A percentile compares a stretch with the other conserved stretches of the same genome.
These are phyloP conservation scores for Lipomyces orientalis DNA, from an alignment of 805 yeast species.

Conservation along the genomic window DNA sequence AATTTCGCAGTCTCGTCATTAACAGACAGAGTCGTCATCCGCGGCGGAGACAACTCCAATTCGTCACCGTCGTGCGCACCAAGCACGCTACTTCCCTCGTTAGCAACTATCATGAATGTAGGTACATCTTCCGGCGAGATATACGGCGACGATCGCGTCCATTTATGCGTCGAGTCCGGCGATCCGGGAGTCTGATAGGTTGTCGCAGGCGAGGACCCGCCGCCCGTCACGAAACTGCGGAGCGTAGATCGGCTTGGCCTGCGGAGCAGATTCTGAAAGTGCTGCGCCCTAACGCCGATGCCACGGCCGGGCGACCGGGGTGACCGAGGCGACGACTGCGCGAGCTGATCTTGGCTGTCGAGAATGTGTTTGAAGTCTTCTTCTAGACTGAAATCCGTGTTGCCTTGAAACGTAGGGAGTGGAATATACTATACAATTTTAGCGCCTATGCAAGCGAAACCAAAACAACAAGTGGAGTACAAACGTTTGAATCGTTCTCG, in stretches of 20 bases:
- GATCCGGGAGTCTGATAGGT: neutral
- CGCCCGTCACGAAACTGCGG: constrained; percentile 16
- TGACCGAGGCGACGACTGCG: constrained; percentile 12
- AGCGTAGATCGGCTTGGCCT: constrained; percentile 26
- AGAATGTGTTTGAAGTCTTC: constrained; percentile 38
- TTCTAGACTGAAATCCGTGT: constrained; percentile 35
- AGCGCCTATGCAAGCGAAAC: neutral
- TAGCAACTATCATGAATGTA: neutral
- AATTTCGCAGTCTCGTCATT: constrained; percentile 14
- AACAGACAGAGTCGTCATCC: neutral
- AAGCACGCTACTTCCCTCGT: neutral
- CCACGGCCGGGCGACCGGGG: constrained; percentile 20
- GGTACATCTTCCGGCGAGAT: constrained; percentile 11
- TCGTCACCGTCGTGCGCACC: neutral
- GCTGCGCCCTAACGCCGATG: constrained; percentile 24
- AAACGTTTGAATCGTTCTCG: neutral
- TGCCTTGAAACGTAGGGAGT: constrained; percentile 1
- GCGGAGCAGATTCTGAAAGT: constrained; percentile 21
- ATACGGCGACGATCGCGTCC: constrained; percentile 17
- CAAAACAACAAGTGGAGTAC: neutral
- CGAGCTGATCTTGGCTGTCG: constrained; percentile 17
- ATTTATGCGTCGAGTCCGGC: constrained; percentile 1
- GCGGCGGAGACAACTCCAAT: neutral
- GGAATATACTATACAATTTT: neutral
- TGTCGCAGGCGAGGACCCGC: constrained; percentile 17